Conservation (phyloP, 1,139 yeast species). For the Yueomyces sp. region DNA sequence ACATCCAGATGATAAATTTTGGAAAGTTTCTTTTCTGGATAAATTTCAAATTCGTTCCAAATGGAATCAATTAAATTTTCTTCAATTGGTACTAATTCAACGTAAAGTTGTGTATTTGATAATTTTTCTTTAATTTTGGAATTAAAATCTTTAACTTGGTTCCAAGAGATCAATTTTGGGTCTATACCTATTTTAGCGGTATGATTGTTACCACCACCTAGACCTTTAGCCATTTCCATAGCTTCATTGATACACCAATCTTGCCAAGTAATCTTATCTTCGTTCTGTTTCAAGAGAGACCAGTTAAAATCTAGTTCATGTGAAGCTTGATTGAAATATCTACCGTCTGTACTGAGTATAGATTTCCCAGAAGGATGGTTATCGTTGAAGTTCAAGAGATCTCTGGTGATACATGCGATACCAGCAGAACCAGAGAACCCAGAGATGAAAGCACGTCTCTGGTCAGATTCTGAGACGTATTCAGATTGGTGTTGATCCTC, state of each 20-base stretch:
- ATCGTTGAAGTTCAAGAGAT: slow-evolving; percentile 32
- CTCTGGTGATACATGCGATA: slow-evolving; percentile 73
- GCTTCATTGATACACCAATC: slow-evolving; percentile 70
- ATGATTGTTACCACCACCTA: slow-evolving; percentile 15
- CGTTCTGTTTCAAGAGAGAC: slow-evolving; percentile 73
- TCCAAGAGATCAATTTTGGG: slow-evolving; percentile 56
- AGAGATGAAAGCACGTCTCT: slow-evolving; percentile 72
- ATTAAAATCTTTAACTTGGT: slow-evolving; percentile 26
- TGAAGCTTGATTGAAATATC: slow-evolving; percentile 85
- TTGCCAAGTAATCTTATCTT: slow-evolving; percentile 73
- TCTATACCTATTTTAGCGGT: slow-evolving; percentile 34
- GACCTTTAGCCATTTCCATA: slow-evolving; percentile 36
- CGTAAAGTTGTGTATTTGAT: slow-evolving; percentile 25
- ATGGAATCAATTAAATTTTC: slow-evolving; percentile 60
- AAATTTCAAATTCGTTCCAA: slow-evolving; percentile 46
- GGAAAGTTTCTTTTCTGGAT: slow-evolving; percentile 36
- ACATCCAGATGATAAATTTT: slow-evolving; percentile 34
- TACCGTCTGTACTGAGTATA: slow-evolving; percentile 83
- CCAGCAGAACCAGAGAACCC: slow-evolving; percentile 97
- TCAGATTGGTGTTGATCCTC: slow-evolving; percentile 94
- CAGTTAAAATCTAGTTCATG: slow-evolving; percentile 84
- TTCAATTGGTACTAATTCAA: slow-evolving; percentile 49
- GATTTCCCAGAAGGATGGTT: slow-evolving; percentile 40
- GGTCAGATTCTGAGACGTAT: slow-evolving; percentile 70
- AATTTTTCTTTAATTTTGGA: slow-evolving; percentile 18